A percentile compares a stretch with the other conserved stretches of the same genome.
phyloP scores from a whole-genome alignment of 495 filamentous ascomycete species.

The Annulohypoxylon bovei region DNA sequence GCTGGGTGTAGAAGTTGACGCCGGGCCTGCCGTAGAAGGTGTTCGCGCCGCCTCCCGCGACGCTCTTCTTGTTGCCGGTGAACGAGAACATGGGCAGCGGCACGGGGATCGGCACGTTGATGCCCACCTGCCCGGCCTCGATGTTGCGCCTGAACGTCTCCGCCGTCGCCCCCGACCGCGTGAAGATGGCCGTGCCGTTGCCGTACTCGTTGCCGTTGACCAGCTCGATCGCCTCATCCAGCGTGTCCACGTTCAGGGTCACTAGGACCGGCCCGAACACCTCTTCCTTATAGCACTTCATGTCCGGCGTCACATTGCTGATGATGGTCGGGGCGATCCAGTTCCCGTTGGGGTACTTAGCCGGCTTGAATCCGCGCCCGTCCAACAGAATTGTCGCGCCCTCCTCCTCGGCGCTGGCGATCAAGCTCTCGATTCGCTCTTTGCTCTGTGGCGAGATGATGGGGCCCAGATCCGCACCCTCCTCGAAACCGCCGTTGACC shows the following conservation, averaged over 20 bases:
- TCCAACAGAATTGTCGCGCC: slow-evolving; percentile 96
- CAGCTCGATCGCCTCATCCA: slow-evolving; percentile 78
- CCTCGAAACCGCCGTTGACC: slow-evolving; percentile 94
- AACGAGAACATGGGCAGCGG: slow-evolving; percentile 97
- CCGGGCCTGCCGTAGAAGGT: slow-evolving; percentile 96
- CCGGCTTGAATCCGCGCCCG: slow-evolving; percentile 85
- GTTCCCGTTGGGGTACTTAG: slow-evolving; percentile 96
- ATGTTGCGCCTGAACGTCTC: slow-evolving; percentile 70
- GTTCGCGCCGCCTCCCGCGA: slow-evolving; percentile 92
- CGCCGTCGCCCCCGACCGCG: slow-evolving; percentile 67
- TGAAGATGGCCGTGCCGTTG: slow-evolving; percentile 74
- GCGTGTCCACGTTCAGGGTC: slow-evolving; percentile 80
- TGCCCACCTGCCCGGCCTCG: slow-evolving; percentile 81
- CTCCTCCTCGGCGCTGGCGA: slow-evolving; percentile 88
- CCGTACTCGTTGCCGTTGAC: slow-evolving; percentile 75
- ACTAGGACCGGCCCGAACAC: slow-evolving; percentile 97
- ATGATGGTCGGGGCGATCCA: slow-evolving; percentile 97
- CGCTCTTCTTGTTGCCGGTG: slow-evolving; percentile 96
- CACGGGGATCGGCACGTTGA: slow-evolving; percentile 86
- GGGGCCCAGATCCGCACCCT: slow-evolving; percentile 93
- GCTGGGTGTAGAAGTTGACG: slow-evolving; percentile 93
- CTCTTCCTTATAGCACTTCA: slow-evolving; percentile 96
- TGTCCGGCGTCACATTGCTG: slow-evolving; percentile 86
- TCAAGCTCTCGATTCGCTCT: slow-evolving; percentile 87
- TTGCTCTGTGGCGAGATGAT: slow-evolving; percentile 95